Evolutionary conservation across 805 yeast species (phyloP), one percentile per base, ranked within the genome.

Genomic region (Pichia ethanolica): DNA sequence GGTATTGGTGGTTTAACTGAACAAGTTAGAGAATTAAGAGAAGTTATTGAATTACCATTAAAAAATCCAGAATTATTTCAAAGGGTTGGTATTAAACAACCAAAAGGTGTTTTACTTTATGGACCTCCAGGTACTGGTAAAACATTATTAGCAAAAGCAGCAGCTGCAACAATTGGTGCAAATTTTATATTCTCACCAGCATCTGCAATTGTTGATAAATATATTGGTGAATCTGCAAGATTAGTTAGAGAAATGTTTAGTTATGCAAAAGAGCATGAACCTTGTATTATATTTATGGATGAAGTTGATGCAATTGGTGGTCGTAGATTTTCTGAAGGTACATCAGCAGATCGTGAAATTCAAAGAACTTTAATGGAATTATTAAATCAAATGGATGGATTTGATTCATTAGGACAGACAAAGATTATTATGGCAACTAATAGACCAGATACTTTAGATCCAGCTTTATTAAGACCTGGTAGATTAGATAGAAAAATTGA

Each of bases 61-160:
- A 93, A 93, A 69, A 93, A 93, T 67, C 99, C 99, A 3, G 99
- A 93, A 70, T 77, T 93, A 59, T 93, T 93, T 68, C 74, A 86
- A 53, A 82, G 99, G 66, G 97, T 93, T 35, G 99, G 99, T 44
- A 93, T 93, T 68, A 89, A 89, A 65, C 96, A 97, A n/a, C 99
- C 99, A 50, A 93, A 93, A 69, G 99, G 98, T 67, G 98, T 91
- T 30, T 72, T 93, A 54, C 75, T 93, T 46, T 93, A 93, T 64
- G 99, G 99, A 7, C 99, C 99, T 7, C 99, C 99, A 27, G 99
- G 99, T 61, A 93, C 99, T 0, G 98, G 99, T 64, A 91, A 91
- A 67, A 91, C 99, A 0, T 73, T 91, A 52, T 76, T 91, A 62
- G 99, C 99, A 14, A 90, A 93, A 63, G 98, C 98, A 0, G 97